Conservation (phyloP, 495 filamentous ascomycete species). For the Lentithecium fluviatile region DNA sequence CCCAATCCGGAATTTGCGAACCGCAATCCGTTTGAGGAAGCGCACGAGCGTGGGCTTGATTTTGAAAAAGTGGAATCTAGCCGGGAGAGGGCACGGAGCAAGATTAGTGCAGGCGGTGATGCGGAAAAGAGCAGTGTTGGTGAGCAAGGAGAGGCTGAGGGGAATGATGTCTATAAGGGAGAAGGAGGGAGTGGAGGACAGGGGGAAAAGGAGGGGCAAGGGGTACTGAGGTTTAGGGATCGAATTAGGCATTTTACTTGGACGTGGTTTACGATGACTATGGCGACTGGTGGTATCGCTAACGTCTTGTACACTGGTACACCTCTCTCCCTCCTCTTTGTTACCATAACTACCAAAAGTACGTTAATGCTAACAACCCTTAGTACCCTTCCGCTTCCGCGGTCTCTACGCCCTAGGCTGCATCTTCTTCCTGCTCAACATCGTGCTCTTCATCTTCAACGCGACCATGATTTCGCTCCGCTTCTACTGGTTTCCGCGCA, state of each 20-base stretch:
- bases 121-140: neutral
- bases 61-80: no score
- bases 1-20: constrained; percentile 1
- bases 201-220: neutral
- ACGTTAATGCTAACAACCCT: neutral
- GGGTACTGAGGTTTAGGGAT: constrained; percentile 36
- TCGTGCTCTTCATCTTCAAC: constrained; percentile 70
- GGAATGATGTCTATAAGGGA: neutral
- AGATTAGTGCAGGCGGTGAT: neutral
- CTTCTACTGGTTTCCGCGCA: constrained; percentile 69
- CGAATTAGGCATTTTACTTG: constrained; percentile 47
- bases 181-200: constrained; percentile 2
- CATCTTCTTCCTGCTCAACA: constrained; percentile 73
- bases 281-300: constrained; percentile 82
- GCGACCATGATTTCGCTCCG: constrained; percentile 64
- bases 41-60: neutral
- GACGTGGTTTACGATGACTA: constrained; percentile 52
- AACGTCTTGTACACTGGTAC: constrained; percentile 72
- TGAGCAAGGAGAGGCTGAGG: neutral
- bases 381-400: constrained; percentile 67
- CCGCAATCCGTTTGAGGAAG: constrained; percentile 16
- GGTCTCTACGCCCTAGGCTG: constrained; percentile 72
- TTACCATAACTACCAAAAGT: no score
- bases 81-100: no score
- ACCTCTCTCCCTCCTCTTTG: constrained; percentile 19